Percentiles rank a stretch among this genome's conserved stretches.
phyloP scores from a whole-genome alignment of 164 flowering plant genomes.

The Kalanchoe fedtschenkoi region DNA sequence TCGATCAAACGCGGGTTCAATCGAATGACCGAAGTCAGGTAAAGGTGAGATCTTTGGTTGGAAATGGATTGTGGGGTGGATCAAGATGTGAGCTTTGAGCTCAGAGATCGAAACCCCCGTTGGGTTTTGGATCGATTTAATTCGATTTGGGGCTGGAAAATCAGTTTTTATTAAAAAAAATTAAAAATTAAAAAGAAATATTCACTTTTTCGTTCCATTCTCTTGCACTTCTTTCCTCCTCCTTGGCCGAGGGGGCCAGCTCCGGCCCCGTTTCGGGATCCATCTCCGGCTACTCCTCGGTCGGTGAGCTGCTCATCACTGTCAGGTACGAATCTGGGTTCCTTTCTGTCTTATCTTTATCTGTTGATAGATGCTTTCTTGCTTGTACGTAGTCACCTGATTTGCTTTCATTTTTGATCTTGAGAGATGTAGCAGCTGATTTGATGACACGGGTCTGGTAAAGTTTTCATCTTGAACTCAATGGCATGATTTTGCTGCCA shows the following conservation, averaged over 20 bases:
- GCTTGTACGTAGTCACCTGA: too few species aligned
- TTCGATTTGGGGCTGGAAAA: not conserved
- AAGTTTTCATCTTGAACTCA: not conserved
- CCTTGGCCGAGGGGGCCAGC: not conserved
- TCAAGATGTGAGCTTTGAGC: not conserved
- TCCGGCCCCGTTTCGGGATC: too few species aligned
- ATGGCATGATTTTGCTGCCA: not conserved
- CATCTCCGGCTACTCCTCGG: too few species aligned
- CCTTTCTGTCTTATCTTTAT: not conserved
- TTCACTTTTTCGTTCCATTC: not conserved
- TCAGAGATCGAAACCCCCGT: not conserved
- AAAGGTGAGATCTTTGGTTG: conserved; percentile 1
- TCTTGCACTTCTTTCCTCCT: not conserved
- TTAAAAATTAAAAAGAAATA: not conserved
- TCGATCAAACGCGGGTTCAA: not conserved
- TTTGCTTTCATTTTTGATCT: not conserved
- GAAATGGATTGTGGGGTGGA: not conserved
- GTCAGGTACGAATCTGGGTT: not conserved
- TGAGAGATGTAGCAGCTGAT: too few species aligned
- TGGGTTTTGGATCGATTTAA: not conserved
- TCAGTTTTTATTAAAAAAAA: not conserved
- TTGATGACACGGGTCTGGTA: not conserved
- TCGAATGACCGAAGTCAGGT: not conserved
- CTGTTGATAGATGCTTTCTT: too few species aligned
- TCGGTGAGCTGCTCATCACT: not conserved